A percentile compares a stretch with the other conserved stretches of the same genome.
Evolutionary conservation across 441 rosid genomes (phyloP).

Genomic region (Adansonia grandidieri): DNA sequence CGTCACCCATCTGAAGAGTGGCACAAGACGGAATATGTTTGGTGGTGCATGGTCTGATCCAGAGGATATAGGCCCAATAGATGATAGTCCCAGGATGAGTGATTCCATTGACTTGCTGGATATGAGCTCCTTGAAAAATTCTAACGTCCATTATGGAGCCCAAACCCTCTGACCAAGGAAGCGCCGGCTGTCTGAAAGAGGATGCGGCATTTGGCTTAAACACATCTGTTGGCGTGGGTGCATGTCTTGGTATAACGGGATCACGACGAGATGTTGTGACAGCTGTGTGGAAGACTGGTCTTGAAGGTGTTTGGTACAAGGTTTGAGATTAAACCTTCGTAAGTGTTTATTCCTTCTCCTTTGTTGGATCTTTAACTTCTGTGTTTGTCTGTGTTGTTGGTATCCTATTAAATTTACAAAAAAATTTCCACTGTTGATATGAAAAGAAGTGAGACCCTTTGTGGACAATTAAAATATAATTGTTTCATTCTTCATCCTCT

Average conservation of each 20-base stretch:
- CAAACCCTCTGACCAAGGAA: slow-evolving; percentile 94
- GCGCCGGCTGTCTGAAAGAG: slow-evolving; percentile 97
- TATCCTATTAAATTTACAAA: background rate
- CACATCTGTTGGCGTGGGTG: slow-evolving; percentile 89
- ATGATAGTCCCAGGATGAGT: slow-evolving; percentile 54
- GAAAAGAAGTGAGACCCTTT: background rate
- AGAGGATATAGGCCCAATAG: slow-evolving; percentile 56
- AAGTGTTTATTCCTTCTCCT: background rate
- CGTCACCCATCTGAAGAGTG: slow-evolving; percentile 99
- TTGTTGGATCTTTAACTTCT: background rate
- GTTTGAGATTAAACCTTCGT: slow-evolving; percentile 34
- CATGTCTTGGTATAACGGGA: slow-evolving; percentile 99
- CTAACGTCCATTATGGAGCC: slow-evolving; percentile 63
- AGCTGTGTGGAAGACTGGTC: slow-evolving; percentile 96
- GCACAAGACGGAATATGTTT: slow-evolving; percentile 94
- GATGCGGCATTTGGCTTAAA: slow-evolving; percentile 96
- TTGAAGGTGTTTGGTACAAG: slow-evolving; percentile 98
- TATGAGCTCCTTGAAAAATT: slow-evolving; percentile 46
- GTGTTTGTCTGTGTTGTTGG: background rate
- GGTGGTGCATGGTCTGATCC: slow-evolving; percentile 97
- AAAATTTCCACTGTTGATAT: background rate
- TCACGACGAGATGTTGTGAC: slow-evolving; percentile 98
- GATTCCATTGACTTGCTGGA: slow-evolving; percentile 47
- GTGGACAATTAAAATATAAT: background rate
- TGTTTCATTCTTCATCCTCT: background rate